A percentile compares a stretch with the other conserved stretches of the same genome.
Evolutionary conservation across 331 rosid genomes (phyloP).

Genomic region (Malus hybrid): DNA sequence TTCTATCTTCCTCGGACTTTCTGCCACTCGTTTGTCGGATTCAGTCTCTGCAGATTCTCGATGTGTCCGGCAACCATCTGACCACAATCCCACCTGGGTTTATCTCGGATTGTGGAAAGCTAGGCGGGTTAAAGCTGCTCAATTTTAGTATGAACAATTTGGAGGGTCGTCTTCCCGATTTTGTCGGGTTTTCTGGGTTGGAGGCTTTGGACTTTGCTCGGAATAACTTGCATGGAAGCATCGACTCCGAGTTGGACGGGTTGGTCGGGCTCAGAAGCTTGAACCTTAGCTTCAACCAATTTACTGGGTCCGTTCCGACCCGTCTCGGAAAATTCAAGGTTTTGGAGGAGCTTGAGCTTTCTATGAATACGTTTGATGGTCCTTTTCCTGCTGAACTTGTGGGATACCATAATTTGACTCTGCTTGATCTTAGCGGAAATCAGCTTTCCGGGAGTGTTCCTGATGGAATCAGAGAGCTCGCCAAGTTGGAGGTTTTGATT

Average conservation of each 20-base stretch:
- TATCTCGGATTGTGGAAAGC: conserved; percentile 46
- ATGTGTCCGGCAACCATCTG: conserved; percentile 36
- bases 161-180: conserved; percentile 37
- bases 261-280: conserved; percentile 38
- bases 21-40: conserved; percentile 46
- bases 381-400: conserved; percentile 35
- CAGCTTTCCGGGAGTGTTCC: conserved; percentile 30
- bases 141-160: conserved; percentile 47
- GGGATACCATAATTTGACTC: conserved; percentile 29
- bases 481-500: conserved; percentile 50
- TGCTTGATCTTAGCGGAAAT: conserved; percentile 44
- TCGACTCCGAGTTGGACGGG: conserved; percentile 33
- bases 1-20: conserved; percentile 33
- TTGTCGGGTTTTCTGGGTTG: conserved; percentile 56
- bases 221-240: conserved; percentile 8
- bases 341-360: conserved; percentile 31
- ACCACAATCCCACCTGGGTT: conserved; percentile 39
- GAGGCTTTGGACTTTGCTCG: conserved; percentile 57
- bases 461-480: conserved; percentile 31
- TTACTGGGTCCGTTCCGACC: conserved; percentile 40
- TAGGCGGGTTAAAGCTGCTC: conserved; percentile 30
- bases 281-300: conserved; percentile 23
- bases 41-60: conserved; percentile 45
- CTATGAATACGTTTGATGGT: conserved; percentile 26
- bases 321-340: conserved; percentile 34